Evolutionary conservation across 805 yeast species (phyloP), one percentile per base, ranked within the genome.

Genomic region (Tetrapisispora phaffii): DNA sequence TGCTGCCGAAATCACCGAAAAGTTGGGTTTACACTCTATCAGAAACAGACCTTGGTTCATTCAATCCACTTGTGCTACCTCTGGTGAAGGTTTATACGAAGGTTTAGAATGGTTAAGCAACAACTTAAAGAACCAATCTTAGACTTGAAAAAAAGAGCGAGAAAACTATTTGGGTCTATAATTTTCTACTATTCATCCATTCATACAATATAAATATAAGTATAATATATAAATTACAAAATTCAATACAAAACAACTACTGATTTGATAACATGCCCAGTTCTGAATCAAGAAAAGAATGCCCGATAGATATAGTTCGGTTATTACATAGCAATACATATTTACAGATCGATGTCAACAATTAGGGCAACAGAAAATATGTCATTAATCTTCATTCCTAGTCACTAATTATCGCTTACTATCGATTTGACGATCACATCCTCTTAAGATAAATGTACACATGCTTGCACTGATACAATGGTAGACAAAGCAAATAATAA

Each of bases 1-100:
- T 69, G 96, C 97, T 56, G 96, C 96, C 55, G 97, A 90, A 75
- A 85, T 90, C 69, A 88, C 97, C 59, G 96, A 88, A 74, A 88
- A 87, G 73, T 79, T 90, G 65, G 97, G 96, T 55, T 82, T 90
- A 66, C 96, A 89, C 70, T 86, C 96, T 46, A 84, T 93, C 70
- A 85, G 96, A 77, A 96, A 89, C 76, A 86, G 97, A 74, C 96
- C 96, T 64, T 93, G 98, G 98, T 90, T 85, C 75, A 90, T 93
- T 68, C 97, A 90, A 75, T 88, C 98, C 58, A 86, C 97, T 52
- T 89, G 97, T 75, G 98, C 98, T 58, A 93, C 97, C 58, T 85
- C 97, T 52, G 99, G 97, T 75, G 97, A 89, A 70, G 97, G 97
- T 77, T 77, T 88, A 66, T 85, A 87, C 69, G 96, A 88, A 74